These are phyloP conservation scores for Phytophthora hibernalis DNA, from an alignment of 352 stramenopile genomes.

Conservation along the genomic window DNA sequence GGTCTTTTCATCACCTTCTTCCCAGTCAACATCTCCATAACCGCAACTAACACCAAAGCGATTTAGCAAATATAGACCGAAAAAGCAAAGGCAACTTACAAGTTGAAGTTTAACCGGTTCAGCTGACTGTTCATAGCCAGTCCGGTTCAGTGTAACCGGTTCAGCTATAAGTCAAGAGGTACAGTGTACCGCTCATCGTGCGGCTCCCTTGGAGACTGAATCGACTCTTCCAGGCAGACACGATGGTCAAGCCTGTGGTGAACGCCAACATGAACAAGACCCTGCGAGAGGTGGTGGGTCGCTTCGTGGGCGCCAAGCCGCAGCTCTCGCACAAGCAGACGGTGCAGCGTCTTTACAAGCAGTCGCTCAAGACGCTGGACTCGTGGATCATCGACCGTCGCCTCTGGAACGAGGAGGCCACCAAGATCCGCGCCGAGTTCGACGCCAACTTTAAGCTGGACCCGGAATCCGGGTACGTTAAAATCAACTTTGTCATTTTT, in stretches of 20 bases:
- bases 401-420: slow-evolving; percentile 95
- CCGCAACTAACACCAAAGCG: background rate
- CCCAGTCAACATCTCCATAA: background rate
- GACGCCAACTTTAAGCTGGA: slow-evolving; percentile 77
- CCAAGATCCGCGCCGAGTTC: slow-evolving; percentile 94
- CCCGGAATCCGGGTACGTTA: slow-evolving; percentile 60
- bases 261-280: slow-evolving; percentile 90
- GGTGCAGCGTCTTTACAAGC: slow-evolving; percentile 94
- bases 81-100: background rate
- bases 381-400: slow-evolving; percentile 96
- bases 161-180: background rate
- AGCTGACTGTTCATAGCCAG: background rate
- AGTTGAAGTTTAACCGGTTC: slow-evolving; percentile 11
- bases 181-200: slow-evolving; percentile 14
- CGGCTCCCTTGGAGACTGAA: slow-evolving; percentile 15
- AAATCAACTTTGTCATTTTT: slow-evolving; percentile 3
- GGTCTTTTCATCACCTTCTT: slow-evolving; percentile 12
- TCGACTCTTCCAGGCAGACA: slow-evolving; percentile 17
- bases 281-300: slow-evolving; percentile 81
- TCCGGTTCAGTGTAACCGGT: slow-evolving; percentile 1
- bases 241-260: slow-evolving; percentile 71
- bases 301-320: slow-evolving; percentile 59
- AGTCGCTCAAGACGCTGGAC: slow-evolving; percentile 94
- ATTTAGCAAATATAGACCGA: slow-evolving; percentile 2
- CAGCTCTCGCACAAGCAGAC: slow-evolving; percentile 90